Evolutionary conservation across 495 filamentous ascomycete genomes (phyloP), one percentile per base, ranked within the genome.

Genomic region (Penicillium coprophilum): DNA sequence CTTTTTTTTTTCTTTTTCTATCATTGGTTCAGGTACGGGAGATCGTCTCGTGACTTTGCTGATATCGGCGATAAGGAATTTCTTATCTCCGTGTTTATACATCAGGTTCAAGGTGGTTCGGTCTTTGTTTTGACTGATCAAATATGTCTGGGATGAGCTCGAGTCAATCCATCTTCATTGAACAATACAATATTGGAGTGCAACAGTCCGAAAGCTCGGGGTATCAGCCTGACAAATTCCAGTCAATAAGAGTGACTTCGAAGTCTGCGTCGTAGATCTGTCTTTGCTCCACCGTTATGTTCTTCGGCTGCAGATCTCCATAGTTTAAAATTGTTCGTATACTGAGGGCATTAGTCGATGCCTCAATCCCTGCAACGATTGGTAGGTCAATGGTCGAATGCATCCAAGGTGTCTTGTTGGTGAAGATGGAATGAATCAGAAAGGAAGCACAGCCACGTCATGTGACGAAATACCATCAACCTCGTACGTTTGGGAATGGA

Each of bases 201-300:
- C 70, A 69, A 48, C 67, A 81, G 46, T 80, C 79, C 79, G 78
- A 80, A 61, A 71, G 80, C 23, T 71, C 63, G 8, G 77, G 74
- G 64, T 75, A 80, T 72, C 73, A 83, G 8, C 77, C 77, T 21
- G 76, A 60, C 12, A 61, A 51, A 62, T 79, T 76, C 78, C 77
- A 81, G 61, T 80, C 76, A 40, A 81, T 53, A 52, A 83, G 65
- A 28, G 67, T 75, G 6, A 72, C 64, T 24, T 64, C 60, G 32
- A 60, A 66, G 13, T 58, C 43, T n/a, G 48, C 0, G 21, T 24
- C 24, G 24, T 24, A 24, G 24, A 24, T 24, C 24, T 24, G 40
- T 30, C 30, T 47, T 20, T 46, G 28, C 48, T 61, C 49, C 40
- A 69, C 66, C 46, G 71, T 64, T 43, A 69, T 66, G 46, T 73